Evolutionary conservation across 495 filamentous ascomycete genomes (phyloP), one percentile per base, ranked within the genome.

Genomic region (Penicillium subrubescens): DNA sequence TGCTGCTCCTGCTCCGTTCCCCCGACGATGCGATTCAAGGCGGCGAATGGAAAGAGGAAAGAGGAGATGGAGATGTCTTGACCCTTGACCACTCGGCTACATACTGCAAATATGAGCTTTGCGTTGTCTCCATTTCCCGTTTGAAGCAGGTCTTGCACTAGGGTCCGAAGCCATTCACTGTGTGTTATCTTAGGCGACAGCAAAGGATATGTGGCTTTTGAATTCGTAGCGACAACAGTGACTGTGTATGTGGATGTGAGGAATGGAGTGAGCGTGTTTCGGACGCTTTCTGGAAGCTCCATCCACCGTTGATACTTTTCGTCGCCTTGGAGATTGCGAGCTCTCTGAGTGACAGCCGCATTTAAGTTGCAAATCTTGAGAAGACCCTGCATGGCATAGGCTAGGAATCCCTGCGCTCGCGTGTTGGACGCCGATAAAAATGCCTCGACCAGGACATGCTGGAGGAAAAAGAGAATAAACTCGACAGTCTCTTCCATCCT

Each of bases 341-440:
- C 76, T 59, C 84, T 80, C 21, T 84, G 77, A 25, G 78, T 84
- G 7, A 88, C 84, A n/a, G 79, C 76, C 27, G 78, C 75, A 41
- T 86, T 87, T 61, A 97, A 85, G 31, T 88, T 86, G 70, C 89
- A 89, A 62, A 88, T 86, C 59, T 87, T 89, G 10, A 98, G 84
- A 10, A 99, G 82, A 67, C 95, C 90, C 75, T 99, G 95, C 89
- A 98, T 97, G 3, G 89, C 90, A 72, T 88, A 98, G 15, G 93
- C 92, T 17, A 99, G 81, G 72, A 96, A 97, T 1, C 92, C 92
- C 71, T 97, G 94, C 19, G 91, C 84, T 69, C 88, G 88, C 0
- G 93, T 89, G 70, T 97, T 95, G 2, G 87, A 93, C 11, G 91
- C 89, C 3, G 93, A 94, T 37, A 94, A 79, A 71, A 99, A 99